Evolutionary conservation across 352 stramenopile genomes (phyloP).

Genomic region (Pythium brassicae): DNA sequence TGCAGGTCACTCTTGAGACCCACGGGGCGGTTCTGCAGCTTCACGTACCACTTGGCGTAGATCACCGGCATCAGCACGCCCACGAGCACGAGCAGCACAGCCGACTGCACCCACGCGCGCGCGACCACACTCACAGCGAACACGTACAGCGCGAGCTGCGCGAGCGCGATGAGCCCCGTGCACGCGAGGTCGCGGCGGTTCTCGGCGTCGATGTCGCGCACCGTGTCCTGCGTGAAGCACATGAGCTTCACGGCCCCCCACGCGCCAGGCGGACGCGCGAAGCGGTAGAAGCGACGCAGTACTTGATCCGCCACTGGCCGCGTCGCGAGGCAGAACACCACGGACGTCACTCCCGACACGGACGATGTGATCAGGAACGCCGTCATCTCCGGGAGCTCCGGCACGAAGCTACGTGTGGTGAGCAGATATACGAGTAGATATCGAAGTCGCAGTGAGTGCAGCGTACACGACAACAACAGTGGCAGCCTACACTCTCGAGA

Average conservation of each 20-base stretch:
- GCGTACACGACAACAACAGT: not conserved
- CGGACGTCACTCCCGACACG: conserved; percentile 37
- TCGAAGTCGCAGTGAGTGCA: not conserved
- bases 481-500: conserved; percentile 7
- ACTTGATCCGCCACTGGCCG: conserved; percentile 41
- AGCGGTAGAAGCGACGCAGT: conserved; percentile 62
- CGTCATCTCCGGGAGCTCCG: conserved; percentile 44
- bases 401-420: conserved; percentile 28
- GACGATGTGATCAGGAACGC: conserved; percentile 60
- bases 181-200: conserved; percentile 60
- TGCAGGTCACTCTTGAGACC: conserved; percentile 48
- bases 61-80: conserved; percentile 42
- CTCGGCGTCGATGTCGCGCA: conserved; percentile 51
- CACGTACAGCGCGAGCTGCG: conserved; percentile 61
- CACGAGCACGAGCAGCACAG: conserved; percentile 37
- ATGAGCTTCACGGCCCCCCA: conserved; percentile 56
- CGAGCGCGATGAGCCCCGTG: conserved; percentile 56
- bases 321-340: conserved; percentile 39
- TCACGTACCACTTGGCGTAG: conserved; percentile 76
- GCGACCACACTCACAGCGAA: conserved; percentile 61
- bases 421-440: not conserved
- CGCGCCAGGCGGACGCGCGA: conserved; percentile 50
- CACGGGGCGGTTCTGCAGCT: conserved; percentile 53
- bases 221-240: conserved; percentile 50
- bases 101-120: conserved; percentile 53